phyloP scores from a whole-genome alignment of 257 asterid genomes.

The Sherardia arvensis region DNA sequence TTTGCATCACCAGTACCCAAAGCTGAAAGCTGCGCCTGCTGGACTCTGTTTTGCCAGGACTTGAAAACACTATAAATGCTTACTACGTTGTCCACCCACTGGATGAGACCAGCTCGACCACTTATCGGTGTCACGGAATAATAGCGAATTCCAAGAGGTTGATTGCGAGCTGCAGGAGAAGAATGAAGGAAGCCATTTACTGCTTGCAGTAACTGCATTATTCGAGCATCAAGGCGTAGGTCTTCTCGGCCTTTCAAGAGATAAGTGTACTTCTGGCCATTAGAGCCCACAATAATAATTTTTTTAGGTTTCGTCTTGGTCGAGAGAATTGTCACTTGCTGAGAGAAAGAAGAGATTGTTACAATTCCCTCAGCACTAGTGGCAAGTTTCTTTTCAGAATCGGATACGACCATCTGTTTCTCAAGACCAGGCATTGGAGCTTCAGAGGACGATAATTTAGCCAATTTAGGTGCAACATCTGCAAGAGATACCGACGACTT shows the following conservation, averaged over 20 bases:
- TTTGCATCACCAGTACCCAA: slow-evolving; percentile 44
- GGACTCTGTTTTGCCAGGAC: slow-evolving; percentile 89
- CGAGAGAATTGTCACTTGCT: slow-evolving; percentile 61
- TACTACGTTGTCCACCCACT: slow-evolving; percentile 89
- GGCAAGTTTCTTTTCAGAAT: slow-evolving; percentile 38
- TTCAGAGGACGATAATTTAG: slow-evolving; percentile 60
- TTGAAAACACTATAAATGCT: slow-evolving; percentile 91
- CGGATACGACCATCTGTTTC: slow-evolving; percentile 57
- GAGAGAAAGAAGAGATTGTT: slow-evolving; percentile 74
- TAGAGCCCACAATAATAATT: slow-evolving; percentile 74
- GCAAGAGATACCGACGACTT: slow-evolving; percentile 75
- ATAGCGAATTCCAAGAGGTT: slow-evolving; percentile 70
- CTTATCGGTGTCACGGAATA: slow-evolving; percentile 97
- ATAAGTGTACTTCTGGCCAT: slow-evolving; percentile 83
- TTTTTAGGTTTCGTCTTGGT: slow-evolving; percentile 98
- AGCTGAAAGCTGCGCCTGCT: slow-evolving; percentile 63
- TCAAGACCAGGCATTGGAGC: slow-evolving; percentile 99
- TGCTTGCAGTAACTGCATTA: slow-evolving; percentile 96
- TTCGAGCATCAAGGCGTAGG: slow-evolving; percentile 98
- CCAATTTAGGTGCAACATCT: slow-evolving; percentile 95
- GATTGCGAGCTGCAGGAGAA: slow-evolving; percentile 59
- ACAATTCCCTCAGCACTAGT: slow-evolving; percentile 53
- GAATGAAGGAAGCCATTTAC: slow-evolving; percentile 80
- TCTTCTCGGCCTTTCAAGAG: slow-evolving; percentile 99
- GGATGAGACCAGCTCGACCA: slow-evolving; percentile 98